Conservation (phyloP, 1,139 yeast genomes). For the Arxiozyma heterogenica region DNA sequence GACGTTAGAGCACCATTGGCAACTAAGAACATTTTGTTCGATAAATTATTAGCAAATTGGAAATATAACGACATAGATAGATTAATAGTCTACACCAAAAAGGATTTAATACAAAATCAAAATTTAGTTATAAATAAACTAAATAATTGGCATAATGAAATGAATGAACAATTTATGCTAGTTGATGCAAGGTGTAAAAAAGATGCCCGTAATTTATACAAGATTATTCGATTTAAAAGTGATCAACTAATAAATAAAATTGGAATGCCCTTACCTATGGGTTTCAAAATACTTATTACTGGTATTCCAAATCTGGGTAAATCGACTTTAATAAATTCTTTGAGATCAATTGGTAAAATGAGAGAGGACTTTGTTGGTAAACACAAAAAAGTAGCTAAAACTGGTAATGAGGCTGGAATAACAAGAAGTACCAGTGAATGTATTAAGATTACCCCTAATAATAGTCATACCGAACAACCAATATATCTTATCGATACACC, state of each 20-base stretch:
- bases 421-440: slow-evolving; percentile 74
- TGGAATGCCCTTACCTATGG: slow-evolving; percentile 72
- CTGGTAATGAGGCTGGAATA: slow-evolving; percentile 89
- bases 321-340: slow-evolving; percentile 73
- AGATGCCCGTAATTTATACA: slow-evolving; percentile 47
- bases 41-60: slow-evolving; percentile 45
- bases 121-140: slow-evolving; percentile 13
- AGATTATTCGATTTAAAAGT: slow-evolving; percentile 37
- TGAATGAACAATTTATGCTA: slow-evolving; percentile 47
- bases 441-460: slow-evolving; percentile 40
- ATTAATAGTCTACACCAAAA: slow-evolving; percentile 28
- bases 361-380: slow-evolving; percentile 11
- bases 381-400: slow-evolving; percentile 61
- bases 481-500: slow-evolving; percentile 83
- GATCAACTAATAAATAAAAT: slow-evolving; percentile 9
- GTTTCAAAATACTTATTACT: slow-evolving; percentile 63
- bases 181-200: slow-evolving; percentile 48
- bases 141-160: slow-evolving; percentile 35
- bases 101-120: slow-evolving; percentile 17
- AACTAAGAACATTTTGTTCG: slow-evolving; percentile 74
- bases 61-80: slow-evolving; percentile 33
- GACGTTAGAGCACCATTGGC: slow-evolving; percentile 86
- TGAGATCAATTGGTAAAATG: slow-evolving; percentile 41
- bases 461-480: slow-evolving; percentile 45
- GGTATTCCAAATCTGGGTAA: slow-evolving; percentile 99